Evolutionary conservation across 2,329 filamentous ascomycete genomes (phyloP).

Genomic region (Sporothrix schenckii): DNA sequence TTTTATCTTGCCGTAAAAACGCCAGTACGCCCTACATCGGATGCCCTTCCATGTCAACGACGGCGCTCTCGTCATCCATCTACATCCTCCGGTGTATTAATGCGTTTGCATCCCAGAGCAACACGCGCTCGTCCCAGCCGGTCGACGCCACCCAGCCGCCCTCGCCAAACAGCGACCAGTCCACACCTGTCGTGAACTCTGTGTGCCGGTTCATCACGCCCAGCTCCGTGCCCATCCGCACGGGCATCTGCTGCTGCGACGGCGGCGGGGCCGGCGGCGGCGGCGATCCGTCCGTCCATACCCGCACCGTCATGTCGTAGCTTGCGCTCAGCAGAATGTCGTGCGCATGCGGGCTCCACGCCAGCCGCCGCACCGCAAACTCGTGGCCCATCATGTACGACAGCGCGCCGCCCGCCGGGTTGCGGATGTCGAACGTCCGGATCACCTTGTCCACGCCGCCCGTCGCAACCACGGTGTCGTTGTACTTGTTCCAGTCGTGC

Average conservation of each 20-base stretch:
- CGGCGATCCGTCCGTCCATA: slow-evolving; percentile 78
- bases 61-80: neutral
- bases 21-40: slow-evolving; percentile 6
- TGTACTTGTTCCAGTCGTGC: slow-evolving; percentile 99
- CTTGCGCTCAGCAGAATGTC: slow-evolving; percentile 86
- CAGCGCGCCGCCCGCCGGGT: slow-evolving; percentile 70
- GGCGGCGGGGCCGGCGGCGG: slow-evolving; percentile 35
- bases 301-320: slow-evolving; percentile 96
- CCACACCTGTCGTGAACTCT: slow-evolving; percentile 93
- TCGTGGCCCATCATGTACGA: slow-evolving; percentile 80
- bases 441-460: slow-evolving; percentile 87
- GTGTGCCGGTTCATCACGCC: slow-evolving; percentile 91
- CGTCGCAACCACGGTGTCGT: slow-evolving; percentile 78
- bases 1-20: slow-evolving; percentile 15
- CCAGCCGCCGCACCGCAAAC: slow-evolving; percentile 82
- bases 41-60: neutral
- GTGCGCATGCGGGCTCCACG: slow-evolving; percentile 92
- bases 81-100: slow-evolving; percentile 42
- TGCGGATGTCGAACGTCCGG: slow-evolving; percentile 87
- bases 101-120: slow-evolving; percentile 84
- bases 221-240: slow-evolving; percentile 67
- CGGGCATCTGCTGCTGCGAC: slow-evolving; percentile 39
- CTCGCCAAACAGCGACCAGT: slow-evolving; percentile 95
- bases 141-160: slow-evolving; percentile 95
- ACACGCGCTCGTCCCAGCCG: slow-evolving; percentile 88